A percentile compares a stretch with the other conserved stretches of the same genome.
phyloP scores from a whole-genome alignment of 768 basidiomycete species.

The Rhizopogon salebrosus region DNA sequence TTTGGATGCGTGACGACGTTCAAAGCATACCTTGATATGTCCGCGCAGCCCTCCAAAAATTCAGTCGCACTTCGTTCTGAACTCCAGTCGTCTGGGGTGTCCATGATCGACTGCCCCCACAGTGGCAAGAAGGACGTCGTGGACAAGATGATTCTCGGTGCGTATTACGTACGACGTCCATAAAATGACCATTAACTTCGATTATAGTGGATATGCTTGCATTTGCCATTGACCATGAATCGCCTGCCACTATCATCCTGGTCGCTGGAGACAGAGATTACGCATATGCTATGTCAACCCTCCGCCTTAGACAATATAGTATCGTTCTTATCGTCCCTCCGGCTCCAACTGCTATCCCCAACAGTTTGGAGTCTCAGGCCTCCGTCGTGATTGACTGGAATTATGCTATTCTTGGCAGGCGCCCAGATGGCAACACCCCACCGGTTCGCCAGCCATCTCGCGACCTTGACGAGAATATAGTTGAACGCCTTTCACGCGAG shows the following conservation, averaged over 20 bases:
- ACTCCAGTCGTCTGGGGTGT: conserved; percentile 40
- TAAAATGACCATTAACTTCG: conserved; percentile 2
- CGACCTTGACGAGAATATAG: no score
- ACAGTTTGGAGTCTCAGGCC: no score
- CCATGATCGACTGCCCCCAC: conserved; percentile 32
- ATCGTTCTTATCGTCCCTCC: conserved; percentile 46
- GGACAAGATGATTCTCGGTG: conserved; percentile 45
- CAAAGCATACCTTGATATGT: conserved; percentile 50
- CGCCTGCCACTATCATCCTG: conserved; percentile 51
- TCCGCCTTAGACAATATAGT: conserved; percentile 49
- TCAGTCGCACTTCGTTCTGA: conserved; percentile 32
- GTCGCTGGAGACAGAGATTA: conserved; percentile 68
- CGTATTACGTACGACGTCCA: conserved; percentile 6
- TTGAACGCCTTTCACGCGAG: conserved; percentile 17
- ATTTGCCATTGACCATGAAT: conserved; percentile 65
- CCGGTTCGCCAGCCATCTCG: conserved; percentile 19
- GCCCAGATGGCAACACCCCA: conserved; percentile 14
- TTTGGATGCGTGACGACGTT: conserved; percentile 46
- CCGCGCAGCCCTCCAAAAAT: conserved; percentile 31
- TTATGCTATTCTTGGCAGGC: no score
- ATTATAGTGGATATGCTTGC: conserved; percentile 70
- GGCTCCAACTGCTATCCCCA: conserved; percentile 30
- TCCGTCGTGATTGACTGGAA: no score
- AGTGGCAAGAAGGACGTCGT: conserved; percentile 32
- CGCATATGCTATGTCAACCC: conserved; percentile 53